phyloP scores from a whole-genome alignment of 176 grass and related monocot species.

The Puya raimondii region DNA sequence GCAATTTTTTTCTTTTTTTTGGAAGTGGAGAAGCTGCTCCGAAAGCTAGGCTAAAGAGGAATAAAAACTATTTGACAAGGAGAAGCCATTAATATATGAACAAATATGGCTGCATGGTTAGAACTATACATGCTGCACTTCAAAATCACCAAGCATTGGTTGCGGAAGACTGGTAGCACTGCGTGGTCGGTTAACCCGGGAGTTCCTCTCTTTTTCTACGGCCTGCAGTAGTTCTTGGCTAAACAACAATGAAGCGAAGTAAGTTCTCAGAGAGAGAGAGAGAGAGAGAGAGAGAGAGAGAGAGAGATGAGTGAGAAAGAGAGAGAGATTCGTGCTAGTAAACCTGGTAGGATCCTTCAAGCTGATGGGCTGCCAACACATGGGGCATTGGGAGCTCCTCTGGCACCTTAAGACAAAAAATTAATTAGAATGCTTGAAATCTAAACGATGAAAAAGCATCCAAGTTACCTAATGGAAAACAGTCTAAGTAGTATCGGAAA shows the following conservation, averaged over 20 bases:
- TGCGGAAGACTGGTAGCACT: conserved; percentile 59
- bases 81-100: background rate
- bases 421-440: background rate
- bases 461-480: background rate
- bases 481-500: too few relatives aligned
- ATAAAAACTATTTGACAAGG: background rate
- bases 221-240: conserved; percentile 91
- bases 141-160: conserved; percentile 79
- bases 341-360: conserved; percentile 86
- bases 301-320: background rate
- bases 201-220: conserved; percentile 70
- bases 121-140: conserved; percentile 46
- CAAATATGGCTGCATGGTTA: conserved; percentile 13
- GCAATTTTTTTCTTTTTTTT: too few relatives aligned
- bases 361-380: conserved; percentile 91
- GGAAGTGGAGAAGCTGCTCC: too few relatives aligned
- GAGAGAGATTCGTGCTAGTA: background rate
- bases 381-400: conserved; percentile 95
- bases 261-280: background rate
- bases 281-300: conserved; percentile 1
- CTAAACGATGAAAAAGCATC: background rate
- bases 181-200: conserved; percentile 32
- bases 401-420: conserved; percentile 55
- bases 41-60: background rate
- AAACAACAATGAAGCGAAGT: background rate